Evolutionary conservation across 352 stramenopile species (phyloP), one percentile per base, ranked within the genome.

Genomic region (Pythium folliculosum): DNA sequence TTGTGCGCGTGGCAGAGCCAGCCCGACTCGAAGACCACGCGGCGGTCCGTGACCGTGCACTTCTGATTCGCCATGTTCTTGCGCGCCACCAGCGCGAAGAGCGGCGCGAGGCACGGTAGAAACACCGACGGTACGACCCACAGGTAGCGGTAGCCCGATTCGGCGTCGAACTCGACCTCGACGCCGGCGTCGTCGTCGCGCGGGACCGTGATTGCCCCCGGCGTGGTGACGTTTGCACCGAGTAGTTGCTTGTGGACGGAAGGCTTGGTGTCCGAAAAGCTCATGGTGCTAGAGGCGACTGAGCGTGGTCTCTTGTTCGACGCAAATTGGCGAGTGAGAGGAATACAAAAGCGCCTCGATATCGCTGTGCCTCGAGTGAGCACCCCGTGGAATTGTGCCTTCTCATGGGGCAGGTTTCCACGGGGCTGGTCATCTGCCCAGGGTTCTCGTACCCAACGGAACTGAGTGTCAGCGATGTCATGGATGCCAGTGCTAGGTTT

Each of bases 1-100:
- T 80, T 80, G 57, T 70, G 72, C 19, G 72, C 76, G 25, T 76
- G 74, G 49, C 76, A 71, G 25, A 84, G 59, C 77, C 77, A 81
- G 0, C 74, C 74, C 17, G 68, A 71, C 63, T 80, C 60, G 64
- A 80, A 69, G 16, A 77, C 58, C 27, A 84, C 65, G 45, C 72
- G 77, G 48, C 72, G 71, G 21, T 81, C 71, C 9, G 73, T 81
- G 54, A 84, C 56, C 21, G 40, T 76, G 49, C 74, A 81, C 49
- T 75, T 75, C 56, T 84, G 77, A 4, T 67, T 35, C 25, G 71
- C 60, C 21, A 81, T 70, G 40, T 77, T 66, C 58, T 78, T 80
- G 43, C 65, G 66, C 37, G 62, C 68, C 19, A 49, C 30, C 14
- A 74, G 50, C 35, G 59, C 55, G 44, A 74, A 74, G 22, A 70